These are phyloP conservation scores for Cryptococcus neoformans DNA, from an alignment of 1,284 basidiomycete genomes.

Conservation along the genomic window DNA sequence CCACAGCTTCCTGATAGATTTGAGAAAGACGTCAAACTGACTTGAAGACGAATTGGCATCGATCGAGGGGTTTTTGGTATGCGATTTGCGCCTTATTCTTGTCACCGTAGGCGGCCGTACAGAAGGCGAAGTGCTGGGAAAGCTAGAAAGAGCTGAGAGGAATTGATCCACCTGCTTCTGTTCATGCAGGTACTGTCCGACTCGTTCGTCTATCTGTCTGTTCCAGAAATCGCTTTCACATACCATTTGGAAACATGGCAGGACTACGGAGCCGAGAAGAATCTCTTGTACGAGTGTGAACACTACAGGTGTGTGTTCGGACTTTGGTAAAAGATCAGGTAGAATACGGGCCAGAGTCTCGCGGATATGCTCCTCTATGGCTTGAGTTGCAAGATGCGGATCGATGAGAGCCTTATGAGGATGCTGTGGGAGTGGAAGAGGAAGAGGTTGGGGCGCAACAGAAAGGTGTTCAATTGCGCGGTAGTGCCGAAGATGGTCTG, in stretches of 20 bases:
- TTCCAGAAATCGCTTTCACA: slow-evolving; percentile 98
- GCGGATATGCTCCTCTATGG: slow-evolving; percentile 81
- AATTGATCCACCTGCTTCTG: slow-evolving; percentile 55
- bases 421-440: slow-evolving; percentile 30
- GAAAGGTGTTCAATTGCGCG: slow-evolving; percentile 74
- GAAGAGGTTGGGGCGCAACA: slow-evolving; percentile 59
- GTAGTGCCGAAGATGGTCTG: slow-evolving; percentile 82
- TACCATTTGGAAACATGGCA: slow-evolving; percentile 86
- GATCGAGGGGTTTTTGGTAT: slow-evolving; percentile 18
- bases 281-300: slow-evolving; percentile 76
- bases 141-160: slow-evolving; percentile 51
- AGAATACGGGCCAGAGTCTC: slow-evolving; percentile 67
- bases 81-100: neutral
- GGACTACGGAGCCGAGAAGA: slow-evolving; percentile 72
- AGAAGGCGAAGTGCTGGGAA: slow-evolving; percentile 19
- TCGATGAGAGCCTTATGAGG: slow-evolving; percentile 78
- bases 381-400: slow-evolving; percentile 76
- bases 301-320: slow-evolving; percentile 70
- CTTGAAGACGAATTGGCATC: slow-evolving; percentile 50
- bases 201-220: slow-evolving; percentile 71
- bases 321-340: slow-evolving; percentile 68
- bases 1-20: slow-evolving; percentile 74
- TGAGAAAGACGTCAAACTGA: slow-evolving; percentile 84
- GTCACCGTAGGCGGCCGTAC: neutral
- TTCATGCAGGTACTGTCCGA: slow-evolving; percentile 41